Evolutionary conservation across 441 rosid species (phyloP), one percentile per base, ranked within the genome.

Genomic region (Erodium moschatum): DNA sequence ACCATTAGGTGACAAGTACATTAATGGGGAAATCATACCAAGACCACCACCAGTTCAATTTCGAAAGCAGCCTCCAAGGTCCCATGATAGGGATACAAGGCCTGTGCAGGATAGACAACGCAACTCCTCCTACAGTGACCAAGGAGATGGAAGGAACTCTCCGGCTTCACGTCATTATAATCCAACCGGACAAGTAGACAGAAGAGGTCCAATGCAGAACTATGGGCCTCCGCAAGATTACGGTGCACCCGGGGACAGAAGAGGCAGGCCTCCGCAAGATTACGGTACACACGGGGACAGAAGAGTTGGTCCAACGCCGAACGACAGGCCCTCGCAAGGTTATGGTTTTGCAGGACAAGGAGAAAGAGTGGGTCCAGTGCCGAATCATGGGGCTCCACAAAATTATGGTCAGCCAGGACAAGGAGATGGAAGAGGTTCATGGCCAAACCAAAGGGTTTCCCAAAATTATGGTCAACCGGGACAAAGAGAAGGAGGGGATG

Each of bases 1-100:
- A 24, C 42, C 69, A 12, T 29, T 81, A 90, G 94, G 97, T 21
- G 98, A 90, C 77, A 90, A 89, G 72, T 90, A 90, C 24, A 90
- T 86, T 71, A 85, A 87, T 68, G 98, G 97, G 31, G 80, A 82
- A 29, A 90, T 90, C 56, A 90, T 89, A 24, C 92, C 74, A 15
- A 84, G 94, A 75, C 97, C 97, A 5, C 94, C 92, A 5, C 98
- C 94, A 15, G 54, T 83, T 24, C 27, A 24, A 24, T 24, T 24
- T 24, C 27, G 2, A 24, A 24, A 24, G 73, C 81, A 60, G 81
- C 58, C 58, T 50, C 58, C 19, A 50, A 50, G 86, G 77, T 7
- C 54, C 66, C 82, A 84, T 69, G 87, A 87, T 4, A 66, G 76
- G 29, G 80, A 65, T 15, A 77, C 81, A 56, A 79, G 67, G 35